phyloP scores from a whole-genome alignment of 2,329 filamentous ascomycete genomes.

The Microdochium paspali region DNA sequence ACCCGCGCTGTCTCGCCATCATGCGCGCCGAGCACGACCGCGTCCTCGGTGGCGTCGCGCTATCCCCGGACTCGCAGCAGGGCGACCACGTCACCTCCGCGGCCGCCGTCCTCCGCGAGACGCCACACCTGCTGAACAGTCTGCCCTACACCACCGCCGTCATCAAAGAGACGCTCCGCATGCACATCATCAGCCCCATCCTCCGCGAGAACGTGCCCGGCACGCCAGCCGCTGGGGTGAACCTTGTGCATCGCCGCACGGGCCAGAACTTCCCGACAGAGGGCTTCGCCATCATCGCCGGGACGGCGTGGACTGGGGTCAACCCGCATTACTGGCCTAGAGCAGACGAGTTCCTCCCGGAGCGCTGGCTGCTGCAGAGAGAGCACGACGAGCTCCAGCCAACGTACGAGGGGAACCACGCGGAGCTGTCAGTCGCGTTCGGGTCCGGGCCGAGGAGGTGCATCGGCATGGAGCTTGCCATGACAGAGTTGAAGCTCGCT shows the following conservation, averaged over 20 bases:
- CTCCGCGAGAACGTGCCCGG: conserved; percentile 18
- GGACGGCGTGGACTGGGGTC: neutral
- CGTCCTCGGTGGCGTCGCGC: conserved; percentile 8
- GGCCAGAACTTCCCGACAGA: conserved; percentile 20
- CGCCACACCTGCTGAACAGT: conserved; percentile 17
- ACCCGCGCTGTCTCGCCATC: conserved; percentile 9
- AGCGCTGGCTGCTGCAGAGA: conserved; percentile 33
- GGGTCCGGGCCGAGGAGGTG: too few species aligned
- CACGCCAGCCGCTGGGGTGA: neutral
- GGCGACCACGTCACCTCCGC: neutral
- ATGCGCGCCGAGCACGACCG: conserved; percentile 15
- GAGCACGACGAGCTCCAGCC: too few species aligned
- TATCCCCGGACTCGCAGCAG: neutral
- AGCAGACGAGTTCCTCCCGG: conserved; percentile 21
- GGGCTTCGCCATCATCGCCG: conserved; percentile 4
- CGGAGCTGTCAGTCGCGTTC: too few species aligned
- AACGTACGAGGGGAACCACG: too few species aligned
- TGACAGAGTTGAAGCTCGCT: too few species aligned
- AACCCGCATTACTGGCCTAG: conserved; percentile 8
- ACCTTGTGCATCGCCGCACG: conserved; percentile 10
- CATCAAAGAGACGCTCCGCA: conserved; percentile 25
- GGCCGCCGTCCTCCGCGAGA: conserved; percentile 11
- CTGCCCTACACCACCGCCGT: conserved; percentile 23
- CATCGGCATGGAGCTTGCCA: too few species aligned
- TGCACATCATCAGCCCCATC: conserved; percentile 34